Conservation (phyloP, 139 green algal species). For the Chlorella sorokiniana region DNA sequence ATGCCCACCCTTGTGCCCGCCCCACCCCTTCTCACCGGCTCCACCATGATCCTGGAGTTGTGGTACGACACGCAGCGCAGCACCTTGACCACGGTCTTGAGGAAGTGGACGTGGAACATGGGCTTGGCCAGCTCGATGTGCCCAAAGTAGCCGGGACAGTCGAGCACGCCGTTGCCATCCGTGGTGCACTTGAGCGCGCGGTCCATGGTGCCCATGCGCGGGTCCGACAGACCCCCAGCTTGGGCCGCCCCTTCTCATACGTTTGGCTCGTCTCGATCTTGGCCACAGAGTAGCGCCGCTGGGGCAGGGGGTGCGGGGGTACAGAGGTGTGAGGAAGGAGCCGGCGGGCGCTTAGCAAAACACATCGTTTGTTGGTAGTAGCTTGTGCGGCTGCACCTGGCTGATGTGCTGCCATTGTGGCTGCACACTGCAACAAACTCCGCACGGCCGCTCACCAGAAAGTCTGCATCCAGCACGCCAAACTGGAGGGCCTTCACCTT, state of each 20-base stretch:
- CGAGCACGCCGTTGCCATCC: slow-evolving; percentile 71
- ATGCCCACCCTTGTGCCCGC: neutral
- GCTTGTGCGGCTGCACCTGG: neutral
- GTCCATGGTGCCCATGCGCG: slow-evolving; percentile 94
- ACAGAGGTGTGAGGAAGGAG: too few species aligned
- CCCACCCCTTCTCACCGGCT: slow-evolving; percentile 63
- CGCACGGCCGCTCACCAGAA: slow-evolving; percentile 81
- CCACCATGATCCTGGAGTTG: slow-evolving; percentile 86
- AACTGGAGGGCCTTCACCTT: slow-evolving; percentile 94
- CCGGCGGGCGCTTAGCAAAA: too few species aligned
- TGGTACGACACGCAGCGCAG: slow-evolving; percentile 95
- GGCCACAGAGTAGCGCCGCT: slow-evolving; percentile 90
- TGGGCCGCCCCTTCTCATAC: slow-evolving; percentile 91
- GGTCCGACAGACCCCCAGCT: slow-evolving; percentile 91
- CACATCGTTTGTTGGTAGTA: too few species aligned
- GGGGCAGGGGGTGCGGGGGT: neutral
- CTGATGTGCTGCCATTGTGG: neutral
- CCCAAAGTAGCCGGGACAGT: slow-evolving; percentile 98
- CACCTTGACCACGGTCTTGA: slow-evolving; percentile 92
- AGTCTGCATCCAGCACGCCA: slow-evolving; percentile 93
- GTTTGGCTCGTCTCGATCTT: slow-evolving; percentile 83
- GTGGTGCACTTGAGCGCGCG: slow-evolving; percentile 79
- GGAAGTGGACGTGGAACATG: slow-evolving; percentile 96
- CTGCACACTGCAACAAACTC: neutral
- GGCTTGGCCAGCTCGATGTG: slow-evolving; percentile 96